phyloP scores from a whole-genome alignment of 257 asterid species.

The Solanum sitiens region DNA sequence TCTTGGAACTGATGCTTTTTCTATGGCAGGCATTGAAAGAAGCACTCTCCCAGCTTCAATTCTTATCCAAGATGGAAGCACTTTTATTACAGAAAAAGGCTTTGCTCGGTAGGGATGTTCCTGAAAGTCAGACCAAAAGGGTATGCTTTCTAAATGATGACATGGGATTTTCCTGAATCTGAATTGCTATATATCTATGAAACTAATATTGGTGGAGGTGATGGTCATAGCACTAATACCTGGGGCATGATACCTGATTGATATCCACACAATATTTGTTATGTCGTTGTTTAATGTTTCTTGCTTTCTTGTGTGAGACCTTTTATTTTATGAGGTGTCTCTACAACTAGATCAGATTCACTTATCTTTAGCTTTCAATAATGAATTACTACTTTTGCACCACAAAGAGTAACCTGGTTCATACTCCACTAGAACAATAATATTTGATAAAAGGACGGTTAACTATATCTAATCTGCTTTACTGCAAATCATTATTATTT shows the following conservation, averaged over 20 bases:
- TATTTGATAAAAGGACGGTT: background rate
- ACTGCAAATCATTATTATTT: background rate
- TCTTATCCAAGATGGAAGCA: conserved; percentile 61
- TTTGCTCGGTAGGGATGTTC: conserved; percentile 26
- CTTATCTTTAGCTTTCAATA: background rate
- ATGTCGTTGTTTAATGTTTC: background rate
- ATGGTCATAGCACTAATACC: background rate
- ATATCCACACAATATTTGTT: background rate
- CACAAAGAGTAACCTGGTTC: background rate
- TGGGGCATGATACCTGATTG: background rate
- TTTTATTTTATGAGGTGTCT: background rate
- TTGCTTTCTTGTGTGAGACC: background rate
- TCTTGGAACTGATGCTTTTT: background rate
- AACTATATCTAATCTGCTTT: background rate
- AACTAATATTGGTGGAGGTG: too few relatives aligned
- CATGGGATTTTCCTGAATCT: conserved; percentile 1
- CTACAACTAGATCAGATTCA: background rate
- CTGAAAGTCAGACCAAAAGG: conserved; percentile 39
- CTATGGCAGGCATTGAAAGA: conserved; percentile 50
- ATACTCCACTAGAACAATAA: background rate
- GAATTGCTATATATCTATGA: background rate
- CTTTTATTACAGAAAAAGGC: conserved; percentile 51
- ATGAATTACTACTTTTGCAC: background rate
- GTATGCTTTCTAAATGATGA: conserved; percentile 21
- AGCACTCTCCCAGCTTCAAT: conserved; percentile 41